These are phyloP conservation scores for Kwoniella sp. DNA, from an alignment of 768 basidiomycete genomes.

Conservation along the genomic window DNA sequence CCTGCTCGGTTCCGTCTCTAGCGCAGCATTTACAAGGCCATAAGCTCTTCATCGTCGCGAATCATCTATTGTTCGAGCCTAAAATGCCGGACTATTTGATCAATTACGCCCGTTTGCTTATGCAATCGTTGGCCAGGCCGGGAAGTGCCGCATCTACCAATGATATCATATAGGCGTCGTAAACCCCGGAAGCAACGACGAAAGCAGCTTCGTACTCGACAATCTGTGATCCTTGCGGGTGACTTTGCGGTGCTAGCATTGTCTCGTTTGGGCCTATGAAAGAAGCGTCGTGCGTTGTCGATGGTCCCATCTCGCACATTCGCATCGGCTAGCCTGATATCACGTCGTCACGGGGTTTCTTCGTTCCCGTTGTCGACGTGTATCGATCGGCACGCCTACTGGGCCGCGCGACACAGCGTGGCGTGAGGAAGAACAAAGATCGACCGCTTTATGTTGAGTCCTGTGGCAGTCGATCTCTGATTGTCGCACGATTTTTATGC, in stretches of 20 bases:
- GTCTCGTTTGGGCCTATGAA: not conserved
- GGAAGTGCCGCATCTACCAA: not conserved
- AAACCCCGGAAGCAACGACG: not conserved
- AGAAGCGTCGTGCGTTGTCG: not conserved
- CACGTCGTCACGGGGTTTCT: too few relatives aligned
- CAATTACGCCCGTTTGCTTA: too few relatives aligned
- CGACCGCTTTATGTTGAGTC: too few relatives aligned
- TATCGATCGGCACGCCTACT: too few relatives aligned
- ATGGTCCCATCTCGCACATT: not conserved
- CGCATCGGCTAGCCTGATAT: not conserved
- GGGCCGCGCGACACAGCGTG: too few relatives aligned
- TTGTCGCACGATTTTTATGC: too few relatives aligned
- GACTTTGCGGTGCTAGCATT: not conserved
- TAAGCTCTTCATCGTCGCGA: not conserved
- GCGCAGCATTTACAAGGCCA: not conserved
- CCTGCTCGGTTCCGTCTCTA: not conserved
- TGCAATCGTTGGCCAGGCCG: too few relatives aligned
- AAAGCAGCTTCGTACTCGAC: not conserved
- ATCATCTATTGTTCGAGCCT: too few relatives aligned
- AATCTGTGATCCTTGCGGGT: not conserved
- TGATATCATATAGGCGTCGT: constrained; percentile 1
- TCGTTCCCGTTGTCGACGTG: too few relatives aligned
- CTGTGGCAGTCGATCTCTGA: too few relatives aligned
- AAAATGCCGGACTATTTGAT: too few relatives aligned
- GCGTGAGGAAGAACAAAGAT: too few relatives aligned